phyloP scores from a whole-genome alignment of 2,329 filamentous ascomycete genomes.

The Beauveria sp. region DNA sequence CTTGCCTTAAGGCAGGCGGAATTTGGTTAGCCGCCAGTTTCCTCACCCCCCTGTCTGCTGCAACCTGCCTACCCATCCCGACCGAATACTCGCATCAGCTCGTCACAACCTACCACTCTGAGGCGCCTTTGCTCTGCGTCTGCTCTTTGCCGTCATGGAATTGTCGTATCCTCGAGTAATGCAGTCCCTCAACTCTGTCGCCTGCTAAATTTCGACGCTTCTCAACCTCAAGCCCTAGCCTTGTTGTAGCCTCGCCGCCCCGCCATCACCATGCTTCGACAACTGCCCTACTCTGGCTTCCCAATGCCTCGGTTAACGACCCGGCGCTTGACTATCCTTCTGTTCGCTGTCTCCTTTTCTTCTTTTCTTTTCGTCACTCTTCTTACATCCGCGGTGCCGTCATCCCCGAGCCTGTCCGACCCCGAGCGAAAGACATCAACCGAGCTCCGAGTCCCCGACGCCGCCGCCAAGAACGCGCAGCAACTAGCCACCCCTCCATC shows the following conservation, averaged over 20 bases:
- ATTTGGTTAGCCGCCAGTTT: neutral
- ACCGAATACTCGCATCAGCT: neutral
- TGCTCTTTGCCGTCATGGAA: neutral
- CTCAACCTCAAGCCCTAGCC: neutral
- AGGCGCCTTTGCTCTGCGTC: neutral
- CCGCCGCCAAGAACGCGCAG: slow-evolving; percentile 40
- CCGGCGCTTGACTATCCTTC: slow-evolving; percentile 44
- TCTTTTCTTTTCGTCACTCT: slow-evolving; percentile 47
- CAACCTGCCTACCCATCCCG: neutral
- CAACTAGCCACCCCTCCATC: slow-evolving; percentile 63
- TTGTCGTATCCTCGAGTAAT: neutral
- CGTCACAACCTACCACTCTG: neutral
- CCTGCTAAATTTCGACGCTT: neutral
- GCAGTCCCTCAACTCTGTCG: neutral
- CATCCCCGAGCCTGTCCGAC: slow-evolving; percentile 40
- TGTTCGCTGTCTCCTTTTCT: slow-evolving; percentile 44
- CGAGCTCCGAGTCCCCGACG: slow-evolving; percentile 31
- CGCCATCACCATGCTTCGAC: slow-evolving; percentile 21
- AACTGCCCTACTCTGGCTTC: slow-evolving; percentile 34
- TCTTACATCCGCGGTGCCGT: slow-evolving; percentile 40
- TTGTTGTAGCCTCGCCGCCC: neutral
- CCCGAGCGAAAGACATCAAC: slow-evolving; percentile 44
- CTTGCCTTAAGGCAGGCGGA: no score
- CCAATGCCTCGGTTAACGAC: slow-evolving; percentile 43
- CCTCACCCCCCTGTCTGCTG: neutral